Evolutionary conservation across 2,329 filamentous ascomycete species (phyloP).

Genomic region (Colletotrichum sp.): DNA sequence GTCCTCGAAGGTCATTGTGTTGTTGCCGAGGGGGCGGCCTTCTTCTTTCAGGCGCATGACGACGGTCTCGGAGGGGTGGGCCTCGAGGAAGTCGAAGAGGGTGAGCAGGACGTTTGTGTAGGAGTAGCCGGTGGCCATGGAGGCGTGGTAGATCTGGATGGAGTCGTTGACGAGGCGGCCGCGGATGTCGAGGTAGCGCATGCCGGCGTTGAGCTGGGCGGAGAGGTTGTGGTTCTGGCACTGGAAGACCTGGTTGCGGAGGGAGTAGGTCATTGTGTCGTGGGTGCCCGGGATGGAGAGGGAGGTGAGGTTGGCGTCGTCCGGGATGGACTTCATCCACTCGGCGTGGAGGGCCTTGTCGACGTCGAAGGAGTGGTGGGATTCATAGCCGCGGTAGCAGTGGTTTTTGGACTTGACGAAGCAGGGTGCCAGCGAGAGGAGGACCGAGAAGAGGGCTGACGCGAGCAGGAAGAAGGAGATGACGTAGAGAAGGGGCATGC

Average conservation of each 20-base stretch:
- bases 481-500: slow-evolving; percentile 22
- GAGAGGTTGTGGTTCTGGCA: slow-evolving; percentile 54
- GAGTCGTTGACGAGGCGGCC: slow-evolving; percentile 45
- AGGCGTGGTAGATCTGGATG: slow-evolving; percentile 53
- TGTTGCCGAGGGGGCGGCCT: slow-evolving; percentile 39
- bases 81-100: slow-evolving; percentile 51
- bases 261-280: slow-evolving; percentile 56
- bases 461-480: slow-evolving; percentile 23
- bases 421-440: slow-evolving; percentile 29
- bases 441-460: slow-evolving; percentile 25
- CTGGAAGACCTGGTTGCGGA: slow-evolving; percentile 40
- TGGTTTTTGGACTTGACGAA: slow-evolving; percentile 23
- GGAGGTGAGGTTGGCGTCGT: slow-evolving; percentile 43
- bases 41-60: slow-evolving; percentile 58
- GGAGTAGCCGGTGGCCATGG: slow-evolving; percentile 49
- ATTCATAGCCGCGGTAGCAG: slow-evolving; percentile 38
- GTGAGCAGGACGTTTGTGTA: slow-evolving; percentile 46
- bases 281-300: slow-evolving; percentile 59
- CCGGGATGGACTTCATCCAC: slow-evolving; percentile 52
- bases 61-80: slow-evolving; percentile 50
- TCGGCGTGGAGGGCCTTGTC: slow-evolving; percentile 32
- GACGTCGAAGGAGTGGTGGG: slow-evolving; percentile 48
- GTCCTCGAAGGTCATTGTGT: slow-evolving; percentile 47
- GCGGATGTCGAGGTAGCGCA: slow-evolving; percentile 57
- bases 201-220: slow-evolving; percentile 49